Evolutionary conservation across 2,329 filamentous ascomycete species (phyloP).

Genomic region (Fusarium chuoi): DNA sequence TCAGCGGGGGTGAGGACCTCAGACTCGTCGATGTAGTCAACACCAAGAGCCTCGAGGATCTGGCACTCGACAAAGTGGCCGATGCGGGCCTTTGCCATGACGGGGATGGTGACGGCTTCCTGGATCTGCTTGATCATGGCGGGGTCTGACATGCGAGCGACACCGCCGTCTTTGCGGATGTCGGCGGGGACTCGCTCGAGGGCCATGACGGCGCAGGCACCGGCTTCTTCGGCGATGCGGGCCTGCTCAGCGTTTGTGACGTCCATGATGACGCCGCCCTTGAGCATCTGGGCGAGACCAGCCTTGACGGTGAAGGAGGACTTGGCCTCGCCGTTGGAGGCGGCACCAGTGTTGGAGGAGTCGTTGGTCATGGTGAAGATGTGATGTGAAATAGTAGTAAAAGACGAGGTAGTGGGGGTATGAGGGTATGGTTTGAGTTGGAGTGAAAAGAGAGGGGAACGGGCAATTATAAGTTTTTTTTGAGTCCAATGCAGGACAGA

Average conservation of each 20-base stretch:
- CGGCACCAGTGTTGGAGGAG: conserved; percentile 38
- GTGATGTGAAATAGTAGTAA: not conserved
- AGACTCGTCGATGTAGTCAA: conserved; percentile 98
- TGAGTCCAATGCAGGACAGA: not conserved
- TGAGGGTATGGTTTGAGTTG: not conserved
- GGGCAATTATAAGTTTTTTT: conserved; percentile 12
- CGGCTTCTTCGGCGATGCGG: conserved; percentile 96
- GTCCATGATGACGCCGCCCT: conserved; percentile 99
- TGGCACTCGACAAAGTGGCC: conserved; percentile 98
- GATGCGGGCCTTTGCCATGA: conserved; percentile 99
- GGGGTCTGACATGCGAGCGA: conserved; percentile 97
- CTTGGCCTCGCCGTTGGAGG: conserved; percentile 50
- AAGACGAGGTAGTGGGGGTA: not conserved
- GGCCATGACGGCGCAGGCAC: conserved; percentile 97
- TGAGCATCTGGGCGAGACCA: conserved; percentile 96
- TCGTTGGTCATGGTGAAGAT: conserved; percentile 50
- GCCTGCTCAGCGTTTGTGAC: conserved; percentile 94
- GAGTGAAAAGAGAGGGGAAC: not conserved
- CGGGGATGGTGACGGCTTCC: conserved; percentile 92
- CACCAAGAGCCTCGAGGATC: conserved; percentile 93
- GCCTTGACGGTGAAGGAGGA: conserved; percentile 88
- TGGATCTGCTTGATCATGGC: conserved; percentile 96
- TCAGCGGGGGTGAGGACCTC: conserved; percentile 98
- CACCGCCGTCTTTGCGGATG: conserved; percentile 90
- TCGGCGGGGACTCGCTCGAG: conserved; percentile 97